Percentiles rank a stretch among this genome's conserved stretches.
Conservation (phyloP, 768 basidiomycete genomes). For the Solioccasus polychromus region DNA sequence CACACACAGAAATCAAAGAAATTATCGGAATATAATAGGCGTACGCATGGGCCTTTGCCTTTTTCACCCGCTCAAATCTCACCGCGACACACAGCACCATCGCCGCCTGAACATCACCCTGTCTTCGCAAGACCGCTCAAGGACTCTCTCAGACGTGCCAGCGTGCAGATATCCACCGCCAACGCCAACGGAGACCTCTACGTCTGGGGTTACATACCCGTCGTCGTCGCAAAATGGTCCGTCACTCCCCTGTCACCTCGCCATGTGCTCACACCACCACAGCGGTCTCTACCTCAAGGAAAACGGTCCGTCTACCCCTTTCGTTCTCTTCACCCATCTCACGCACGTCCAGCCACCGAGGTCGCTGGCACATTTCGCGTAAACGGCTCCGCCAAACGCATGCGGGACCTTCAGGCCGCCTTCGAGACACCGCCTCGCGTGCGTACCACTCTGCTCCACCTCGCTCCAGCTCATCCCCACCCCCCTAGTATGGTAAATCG, state of each 20-base stretch:
- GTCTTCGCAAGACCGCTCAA: slow-evolving; percentile 87
- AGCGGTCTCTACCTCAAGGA: slow-evolving; percentile 95
- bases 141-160: slow-evolving; percentile 82
- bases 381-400: slow-evolving; percentile 91
- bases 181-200: slow-evolving; percentile 79
- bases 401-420: slow-evolving; percentile 88
- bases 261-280: slow-evolving; percentile 5
- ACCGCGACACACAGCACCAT: slow-evolving; percentile 1
- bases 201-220: slow-evolving; percentile 93
- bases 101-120: slow-evolving; percentile 39
- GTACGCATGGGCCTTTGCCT: slow-evolving; percentile 37
- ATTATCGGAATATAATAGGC: slow-evolving; percentile 42
- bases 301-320: slow-evolving; percentile 53
- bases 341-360: slow-evolving; percentile 66
- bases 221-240: slow-evolving; percentile 96
- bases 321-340: neutral
- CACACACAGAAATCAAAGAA: slow-evolving; percentile 62
- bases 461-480: slow-evolving; percentile 4
- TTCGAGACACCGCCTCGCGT: slow-evolving; percentile 91
- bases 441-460: slow-evolving; percentile 16
- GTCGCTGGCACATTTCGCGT: slow-evolving; percentile 93
- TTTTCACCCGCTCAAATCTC: neutral
- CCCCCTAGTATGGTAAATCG: slow-evolving; percentile 81
- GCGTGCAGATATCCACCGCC: slow-evolving; percentile 91
- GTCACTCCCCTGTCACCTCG: slow-evolving; percentile 21